Conservation (phyloP, 2,329 filamentous ascomycete species). For the Tolypocladium nubicola region DNA sequence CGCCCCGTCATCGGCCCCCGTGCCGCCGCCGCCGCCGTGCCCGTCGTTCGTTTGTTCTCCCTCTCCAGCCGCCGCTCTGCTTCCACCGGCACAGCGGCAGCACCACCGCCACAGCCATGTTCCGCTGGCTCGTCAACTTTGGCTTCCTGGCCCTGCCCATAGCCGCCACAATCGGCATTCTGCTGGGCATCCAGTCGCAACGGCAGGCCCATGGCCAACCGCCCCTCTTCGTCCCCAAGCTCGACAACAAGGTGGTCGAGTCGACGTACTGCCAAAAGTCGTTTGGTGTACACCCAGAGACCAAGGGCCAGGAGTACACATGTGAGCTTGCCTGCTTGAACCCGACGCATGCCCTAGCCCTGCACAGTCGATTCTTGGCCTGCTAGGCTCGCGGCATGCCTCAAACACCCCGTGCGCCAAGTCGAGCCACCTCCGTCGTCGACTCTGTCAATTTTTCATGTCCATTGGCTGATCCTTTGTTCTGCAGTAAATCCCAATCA, state of each 20-base stretch:
- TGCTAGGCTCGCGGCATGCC: no score
- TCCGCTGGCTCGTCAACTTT: conserved; percentile 37
- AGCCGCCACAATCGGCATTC: conserved; percentile 35
- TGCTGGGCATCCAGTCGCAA: conserved; percentile 37
- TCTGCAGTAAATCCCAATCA: conserved; percentile 43
- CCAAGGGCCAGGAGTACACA: conserved; percentile 33
- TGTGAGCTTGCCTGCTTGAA: conserved; percentile 23
- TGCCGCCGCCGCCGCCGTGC: background rate
- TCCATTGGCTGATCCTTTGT: background rate
- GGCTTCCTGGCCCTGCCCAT: conserved; percentile 38
- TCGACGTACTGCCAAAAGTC: conserved; percentile 30
- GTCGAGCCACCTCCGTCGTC: background rate
- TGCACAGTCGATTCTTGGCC: background rate
- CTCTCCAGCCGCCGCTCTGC: background rate
- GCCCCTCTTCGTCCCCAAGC: conserved; percentile 27
- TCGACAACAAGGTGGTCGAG: conserved; percentile 21
- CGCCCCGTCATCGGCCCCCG: background rate
- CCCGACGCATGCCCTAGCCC: background rate
- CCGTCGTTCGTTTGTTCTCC: background rate
- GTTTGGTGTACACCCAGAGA: conserved; percentile 32
- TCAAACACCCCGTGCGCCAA: background rate
- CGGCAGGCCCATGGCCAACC: conserved; percentile 29
- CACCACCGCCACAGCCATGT: conserved; percentile 16
- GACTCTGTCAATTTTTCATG: background rate
- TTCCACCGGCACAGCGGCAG: background rate